A percentile compares a stretch with the other conserved stretches of the same genome.
phyloP scores from a whole-genome alignment of 495 filamentous ascomycete genomes.

The Parathielavia hyrcaniae region DNA sequence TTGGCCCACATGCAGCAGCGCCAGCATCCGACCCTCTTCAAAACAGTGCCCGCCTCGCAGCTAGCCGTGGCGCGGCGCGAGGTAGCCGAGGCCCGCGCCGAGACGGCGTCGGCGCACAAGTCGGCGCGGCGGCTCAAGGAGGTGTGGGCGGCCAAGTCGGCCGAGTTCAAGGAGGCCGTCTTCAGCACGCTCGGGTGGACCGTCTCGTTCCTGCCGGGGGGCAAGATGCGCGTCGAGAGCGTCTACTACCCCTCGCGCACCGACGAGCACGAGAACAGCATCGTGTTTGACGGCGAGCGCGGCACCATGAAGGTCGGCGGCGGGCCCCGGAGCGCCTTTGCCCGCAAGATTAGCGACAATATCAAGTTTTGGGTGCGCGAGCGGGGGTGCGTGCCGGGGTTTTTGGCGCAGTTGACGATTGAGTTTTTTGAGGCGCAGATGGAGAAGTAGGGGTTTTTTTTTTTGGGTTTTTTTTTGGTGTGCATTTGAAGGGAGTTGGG shows the following conservation, averaged over 20 bases:
- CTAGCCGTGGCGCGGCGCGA: constrained; percentile 68
- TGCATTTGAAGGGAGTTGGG: not conserved
- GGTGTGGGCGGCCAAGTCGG: constrained; percentile 79
- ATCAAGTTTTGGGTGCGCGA: constrained; percentile 93
- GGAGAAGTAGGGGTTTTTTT: constrained; percentile 3
- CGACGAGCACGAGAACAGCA: constrained; percentile 76
- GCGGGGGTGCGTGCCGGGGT: constrained; percentile 83
- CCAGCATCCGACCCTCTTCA: constrained; percentile 32
- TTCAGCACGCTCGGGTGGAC: constrained; percentile 85
- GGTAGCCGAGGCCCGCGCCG: constrained; percentile 61
- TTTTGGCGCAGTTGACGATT: constrained; percentile 79
- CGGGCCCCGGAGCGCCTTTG: constrained; percentile 80
- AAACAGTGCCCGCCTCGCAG: constrained; percentile 66
- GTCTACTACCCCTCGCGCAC: constrained; percentile 64
- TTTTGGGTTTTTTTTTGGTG: not conserved
- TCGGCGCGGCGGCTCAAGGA: constrained; percentile 76
- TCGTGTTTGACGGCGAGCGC: constrained; percentile 93
- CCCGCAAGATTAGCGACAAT: constrained; percentile 69
- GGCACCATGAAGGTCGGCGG: constrained; percentile 96
- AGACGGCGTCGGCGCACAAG: constrained; percentile 79
- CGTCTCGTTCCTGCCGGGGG: constrained; percentile 86
- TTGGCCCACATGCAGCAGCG: constrained; percentile 69
- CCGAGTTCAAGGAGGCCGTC: constrained; percentile 90
- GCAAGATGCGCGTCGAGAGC: constrained; percentile 77
- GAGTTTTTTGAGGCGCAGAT: constrained; percentile 82